Conservation (phyloP, 2,329 filamentous ascomycete species). For the Pseudogymnoascus verrucosus region DNA sequence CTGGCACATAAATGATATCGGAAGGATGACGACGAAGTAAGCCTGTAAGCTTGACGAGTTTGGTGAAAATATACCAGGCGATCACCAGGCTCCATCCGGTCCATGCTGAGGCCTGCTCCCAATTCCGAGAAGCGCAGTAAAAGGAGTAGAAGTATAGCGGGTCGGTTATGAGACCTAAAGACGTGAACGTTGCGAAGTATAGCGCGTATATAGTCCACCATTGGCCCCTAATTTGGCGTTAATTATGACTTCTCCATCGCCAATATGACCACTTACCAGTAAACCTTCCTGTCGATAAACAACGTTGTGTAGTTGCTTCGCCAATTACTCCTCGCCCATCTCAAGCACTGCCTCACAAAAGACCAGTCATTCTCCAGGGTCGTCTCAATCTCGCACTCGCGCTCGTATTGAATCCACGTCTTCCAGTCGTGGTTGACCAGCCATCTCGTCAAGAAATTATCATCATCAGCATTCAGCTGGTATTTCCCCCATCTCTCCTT, state of each 20-base stretch:
- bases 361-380: constrained; percentile 83
- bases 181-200: constrained; percentile 86
- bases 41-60: constrained; percentile 82
- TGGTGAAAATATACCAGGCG: constrained; percentile 77
- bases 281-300: constrained; percentile 73
- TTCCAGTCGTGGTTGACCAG: constrained; percentile 87
- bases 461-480: constrained; percentile 91
- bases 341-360: constrained; percentile 86
- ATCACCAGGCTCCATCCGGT: constrained; percentile 26
- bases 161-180: constrained; percentile 74
- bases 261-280: constrained; percentile 57
- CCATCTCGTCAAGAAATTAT: constrained; percentile 98
- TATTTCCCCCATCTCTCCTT: constrained; percentile 85
- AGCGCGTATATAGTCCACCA: constrained; percentile 91
- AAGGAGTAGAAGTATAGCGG: constrained; percentile 61
- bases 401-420: constrained; percentile 91
- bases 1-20: constrained; percentile 70
- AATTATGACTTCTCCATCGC: constrained; percentile 13
- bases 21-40: constrained; percentile 78
- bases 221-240: constrained; percentile 57
- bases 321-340: constrained; percentile 98
- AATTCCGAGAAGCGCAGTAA: constrained; percentile 58
- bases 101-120: constrained; percentile 41
- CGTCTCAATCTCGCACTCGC: constrained; percentile 84
- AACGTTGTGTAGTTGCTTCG: constrained; percentile 91